Evolutionary conservation across 176 grass and related monocot species (phyloP).

Genomic region (Ensete glaucum): DNA sequence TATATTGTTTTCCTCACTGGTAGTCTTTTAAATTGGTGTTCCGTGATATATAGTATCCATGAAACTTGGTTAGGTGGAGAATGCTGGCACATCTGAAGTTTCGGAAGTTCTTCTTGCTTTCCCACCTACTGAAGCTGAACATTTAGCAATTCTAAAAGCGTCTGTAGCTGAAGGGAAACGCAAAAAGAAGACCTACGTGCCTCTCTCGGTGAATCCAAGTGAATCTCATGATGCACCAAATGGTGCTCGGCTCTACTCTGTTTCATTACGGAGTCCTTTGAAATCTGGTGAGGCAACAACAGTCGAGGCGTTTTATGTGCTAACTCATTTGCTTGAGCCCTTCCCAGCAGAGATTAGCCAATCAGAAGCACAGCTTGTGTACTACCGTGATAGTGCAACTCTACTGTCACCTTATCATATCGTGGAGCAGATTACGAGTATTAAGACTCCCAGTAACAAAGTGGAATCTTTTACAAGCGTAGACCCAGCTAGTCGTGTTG

Average conservation of each 20-base stretch:
- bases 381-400: slow-evolving; percentile 28
- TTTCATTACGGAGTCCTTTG: slow-evolving; percentile 13
- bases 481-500: slow-evolving; percentile 15
- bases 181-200: slow-evolving; percentile 26
- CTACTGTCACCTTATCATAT: slow-evolving; percentile 27
- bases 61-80: slow-evolving; percentile 19
- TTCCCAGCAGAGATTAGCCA: slow-evolving; percentile 29
- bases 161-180: slow-evolving; percentile 22
- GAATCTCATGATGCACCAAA: slow-evolving; percentile 16
- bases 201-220: slow-evolving; percentile 14
- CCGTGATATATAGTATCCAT: neutral
- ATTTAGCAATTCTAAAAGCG: slow-evolving; percentile 18
- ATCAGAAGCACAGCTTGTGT: slow-evolving; percentile 24
- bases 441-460: slow-evolving; percentile 18
- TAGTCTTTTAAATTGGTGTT: no score
- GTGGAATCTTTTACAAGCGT: slow-evolving; percentile 22
- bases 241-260: slow-evolving; percentile 13
- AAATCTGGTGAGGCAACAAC: slow-evolving; percentile 12
- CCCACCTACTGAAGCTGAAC: slow-evolving; percentile 24
- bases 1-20: no score
- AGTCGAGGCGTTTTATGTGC: slow-evolving; percentile 16
- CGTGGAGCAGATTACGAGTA: slow-evolving; percentile 12
- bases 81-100: slow-evolving; percentile 15
- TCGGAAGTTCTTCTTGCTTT: slow-evolving; percentile 24
- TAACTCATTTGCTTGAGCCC: slow-evolving; percentile 24